Evolutionary conservation across 2,329 filamentous ascomycete species (phyloP).

Genomic region (Phyllosticta capitalensis): DNA sequence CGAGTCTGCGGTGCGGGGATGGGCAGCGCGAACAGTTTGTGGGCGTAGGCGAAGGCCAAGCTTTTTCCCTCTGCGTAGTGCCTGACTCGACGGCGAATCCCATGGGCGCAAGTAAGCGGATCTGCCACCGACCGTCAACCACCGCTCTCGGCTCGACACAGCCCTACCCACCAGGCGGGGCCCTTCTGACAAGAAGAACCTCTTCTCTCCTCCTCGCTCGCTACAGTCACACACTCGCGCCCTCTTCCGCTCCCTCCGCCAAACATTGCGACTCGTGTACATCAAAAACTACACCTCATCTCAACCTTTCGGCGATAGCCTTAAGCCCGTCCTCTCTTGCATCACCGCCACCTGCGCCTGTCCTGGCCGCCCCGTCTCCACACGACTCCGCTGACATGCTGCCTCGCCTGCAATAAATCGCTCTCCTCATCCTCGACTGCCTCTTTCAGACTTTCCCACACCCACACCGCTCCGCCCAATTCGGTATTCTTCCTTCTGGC

Average conservation of each 20-base stretch:
- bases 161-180: conserved; percentile 9
- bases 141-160: conserved; percentile 5
- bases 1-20: not conserved
- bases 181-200: not conserved
- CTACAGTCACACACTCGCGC: too few species aligned
- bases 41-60: not conserved
- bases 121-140: conserved; percentile 1
- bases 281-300: not conserved
- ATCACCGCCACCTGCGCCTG: conserved; percentile 10
- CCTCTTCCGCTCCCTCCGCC: not conserved
- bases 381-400: conserved; percentile 8
- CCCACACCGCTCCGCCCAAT: not conserved
- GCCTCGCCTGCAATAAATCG: conserved; percentile 8
- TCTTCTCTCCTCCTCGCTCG: not conserved
- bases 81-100: not conserved
- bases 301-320: conserved; percentile 5
- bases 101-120: not conserved
- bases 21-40: not conserved
- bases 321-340: conserved; percentile 10
- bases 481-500: conserved; percentile 6
- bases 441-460: not conserved
- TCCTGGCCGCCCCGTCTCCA: conserved; percentile 9
- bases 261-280: conserved; percentile 1
- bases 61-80: not conserved
- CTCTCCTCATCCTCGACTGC: conserved; percentile 1